phyloP scores from a whole-genome alignment of 2,329 filamentous ascomycete species.

The Calonectria hawksworthii region DNA sequence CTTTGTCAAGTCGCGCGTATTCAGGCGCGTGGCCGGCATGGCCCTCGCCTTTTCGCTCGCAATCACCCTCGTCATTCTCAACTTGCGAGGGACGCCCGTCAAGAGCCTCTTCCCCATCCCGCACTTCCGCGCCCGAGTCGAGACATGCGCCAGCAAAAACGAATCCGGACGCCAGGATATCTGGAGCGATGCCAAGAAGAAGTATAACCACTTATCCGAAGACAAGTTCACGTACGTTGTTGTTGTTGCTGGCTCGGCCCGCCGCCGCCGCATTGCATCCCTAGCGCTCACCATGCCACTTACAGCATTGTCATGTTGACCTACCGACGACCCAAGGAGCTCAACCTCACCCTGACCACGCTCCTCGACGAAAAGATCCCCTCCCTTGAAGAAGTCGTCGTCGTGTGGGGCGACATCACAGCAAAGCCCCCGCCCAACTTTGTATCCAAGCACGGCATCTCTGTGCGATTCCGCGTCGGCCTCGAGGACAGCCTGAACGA shows the following conservation, averaged over 20 bases:
- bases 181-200: conserved; percentile 30
- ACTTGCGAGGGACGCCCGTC: neutral
- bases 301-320: conserved; percentile 52
- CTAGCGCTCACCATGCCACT: neutral
- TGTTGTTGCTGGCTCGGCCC: too few species aligned
- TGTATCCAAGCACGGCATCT: conserved; percentile 43
- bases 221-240: conserved; percentile 50
- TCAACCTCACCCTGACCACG: conserved; percentile 46
- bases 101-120: neutral
- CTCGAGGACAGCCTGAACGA: conserved; percentile 52
- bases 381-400: conserved; percentile 52
- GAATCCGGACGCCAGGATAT: neutral
- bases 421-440: conserved; percentile 44
- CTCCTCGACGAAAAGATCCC: conserved; percentile 47
- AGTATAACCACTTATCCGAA: conserved; percentile 39
- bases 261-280: neutral
- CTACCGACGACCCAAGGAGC: conserved; percentile 48
- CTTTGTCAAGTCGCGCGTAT: conserved; percentile 2
- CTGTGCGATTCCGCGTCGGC: conserved; percentile 50
- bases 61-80: neutral
- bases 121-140: neutral
- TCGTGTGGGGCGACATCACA: conserved; percentile 54
- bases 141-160: conserved; percentile 6
- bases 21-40: neutral
- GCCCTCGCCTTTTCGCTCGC: neutral